A percentile compares a stretch with the other conserved stretches of the same genome.
phyloP scores from a whole-genome alignment of 345 rosid genomes.

The Brassica cretica region DNA sequence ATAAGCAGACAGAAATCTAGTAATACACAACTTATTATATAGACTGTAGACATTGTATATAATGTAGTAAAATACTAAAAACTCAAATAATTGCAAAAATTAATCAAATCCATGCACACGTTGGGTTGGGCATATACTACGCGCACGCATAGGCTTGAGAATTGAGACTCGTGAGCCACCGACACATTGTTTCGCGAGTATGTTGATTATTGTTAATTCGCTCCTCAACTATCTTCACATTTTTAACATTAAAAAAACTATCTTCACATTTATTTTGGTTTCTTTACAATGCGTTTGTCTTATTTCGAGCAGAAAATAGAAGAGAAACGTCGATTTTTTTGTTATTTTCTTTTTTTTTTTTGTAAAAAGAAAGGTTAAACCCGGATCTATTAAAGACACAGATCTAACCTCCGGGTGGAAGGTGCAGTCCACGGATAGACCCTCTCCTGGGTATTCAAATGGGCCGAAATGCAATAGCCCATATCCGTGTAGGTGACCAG shows the following conservation, averaged over 20 bases:
- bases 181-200: constrained; percentile 11
- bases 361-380: too few species aligned
- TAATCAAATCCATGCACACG: constrained; percentile 15
- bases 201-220: not conserved
- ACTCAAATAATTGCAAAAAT: not conserved
- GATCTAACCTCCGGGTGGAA: too few species aligned
- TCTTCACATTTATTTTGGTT: constrained; percentile 6
- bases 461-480: too few species aligned
- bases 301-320: not conserved
- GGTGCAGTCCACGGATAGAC: too few species aligned
- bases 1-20: not conserved
- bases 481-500: too few species aligned
- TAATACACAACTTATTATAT: not conserved
- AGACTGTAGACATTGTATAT: too few species aligned
- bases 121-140: not conserved
- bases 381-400: too few species aligned
- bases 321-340: not conserved
- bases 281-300: not conserved
- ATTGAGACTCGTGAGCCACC: constrained; percentile 3
- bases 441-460: too few species aligned
- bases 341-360: constrained; percentile 14
- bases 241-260: too few species aligned
- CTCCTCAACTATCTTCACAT: not conserved
- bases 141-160: constrained; percentile 1
- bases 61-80: not conserved